Evolutionary conservation across 192 early-diverging fungal genomes (phyloP), one percentile per base, ranked within the genome.

Genomic region (Coemansia sp.): DNA sequence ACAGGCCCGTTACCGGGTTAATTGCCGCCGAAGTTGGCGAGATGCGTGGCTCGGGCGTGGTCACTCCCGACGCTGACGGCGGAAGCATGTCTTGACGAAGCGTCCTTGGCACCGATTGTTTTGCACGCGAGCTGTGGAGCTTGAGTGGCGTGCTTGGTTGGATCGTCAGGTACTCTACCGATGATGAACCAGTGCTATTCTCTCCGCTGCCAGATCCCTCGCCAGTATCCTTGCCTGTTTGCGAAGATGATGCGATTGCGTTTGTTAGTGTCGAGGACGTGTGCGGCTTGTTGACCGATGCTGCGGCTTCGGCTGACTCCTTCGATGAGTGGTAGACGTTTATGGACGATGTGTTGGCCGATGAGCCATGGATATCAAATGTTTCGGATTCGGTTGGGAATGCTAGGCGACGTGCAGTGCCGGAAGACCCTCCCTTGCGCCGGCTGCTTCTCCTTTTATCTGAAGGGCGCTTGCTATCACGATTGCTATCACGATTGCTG

Each of bases 11-110:
- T 23, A 43, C 66, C 14, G 69, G 75, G 43, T 77, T 76, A 36
- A 57, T 33, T 57, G 42, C 49, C 22, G 22, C 49, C 9, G 42
- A 45, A 19, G 65, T 40, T 14, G 75, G 70, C 38, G 75, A 77
- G 49, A 60, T 42, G n/a, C 61, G 68, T 63, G 19, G 15, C 50
- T 71, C 72, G 34, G 66, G 72, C 22, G 66, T 54, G 36, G 42
- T 75, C 33, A 73, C 57, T 2, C 79, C 79, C 0, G 79, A 81
- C 7, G 70, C 59, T 20, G 79, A 42, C n/a, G 66, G 15, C 0
- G 79, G 79, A 56, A 66, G 79, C 79, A 81, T 81, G 50, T 81
- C 66, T 49, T 81, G 72, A 3, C 64, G 78, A 13, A 72, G 40
- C 2, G 15, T 14, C 54, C 66, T 71, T 50, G 48, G 54, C 5